A percentile compares a stretch with the other conserved stretches of the same genome.
phyloP scores from a whole-genome alignment of 179 eudicot species.

The Nepenthes alata region DNA sequence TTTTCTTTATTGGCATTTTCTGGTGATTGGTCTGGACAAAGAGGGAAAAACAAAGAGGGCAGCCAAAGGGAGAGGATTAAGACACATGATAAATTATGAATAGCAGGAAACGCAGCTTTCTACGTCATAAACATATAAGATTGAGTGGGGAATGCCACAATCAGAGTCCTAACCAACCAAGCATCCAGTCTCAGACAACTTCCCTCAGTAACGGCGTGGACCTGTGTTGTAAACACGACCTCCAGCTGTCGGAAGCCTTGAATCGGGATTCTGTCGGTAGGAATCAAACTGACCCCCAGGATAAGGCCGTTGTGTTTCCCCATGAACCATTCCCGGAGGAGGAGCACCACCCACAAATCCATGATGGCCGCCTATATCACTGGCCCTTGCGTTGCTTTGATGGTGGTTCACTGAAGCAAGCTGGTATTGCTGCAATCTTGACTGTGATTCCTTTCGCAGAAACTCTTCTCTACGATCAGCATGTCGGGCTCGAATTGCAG shows the following conservation, averaged over 20 bases:
- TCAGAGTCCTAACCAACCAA: too few species aligned
- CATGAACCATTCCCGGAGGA: slow-evolving; percentile 11
- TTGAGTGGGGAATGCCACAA: too few species aligned
- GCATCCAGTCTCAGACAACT: background rate
- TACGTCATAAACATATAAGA: too few species aligned
- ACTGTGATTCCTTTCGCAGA: slow-evolving; percentile 59
- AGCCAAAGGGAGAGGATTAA: too few species aligned
- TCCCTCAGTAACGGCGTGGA: slow-evolving; percentile 45
- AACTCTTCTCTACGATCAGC: slow-evolving; percentile 55
- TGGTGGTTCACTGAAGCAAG: slow-evolving; percentile 32
- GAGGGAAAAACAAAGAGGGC: too few species aligned
- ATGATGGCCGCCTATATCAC: slow-evolving; percentile 26
- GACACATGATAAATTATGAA: too few species aligned
- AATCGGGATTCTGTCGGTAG: slow-evolving; percentile 50
- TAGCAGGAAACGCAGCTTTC: too few species aligned
- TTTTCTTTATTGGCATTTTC: too few species aligned
- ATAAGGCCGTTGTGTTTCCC: slow-evolving; percentile 22
- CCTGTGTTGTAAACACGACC: slow-evolving; percentile 63
- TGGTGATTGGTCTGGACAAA: too few species aligned
- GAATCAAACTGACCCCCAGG: slow-evolving; percentile 44
- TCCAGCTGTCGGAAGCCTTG: slow-evolving; percentile 54
- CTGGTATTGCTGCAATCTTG: slow-evolving; percentile 64
- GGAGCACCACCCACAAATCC: slow-evolving; percentile 23
- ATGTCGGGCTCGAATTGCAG: slow-evolving; percentile 50
- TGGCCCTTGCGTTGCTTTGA: slow-evolving; percentile 24